phyloP scores from a whole-genome alignment of 495 filamentous ascomycete species.

The Talaromyces adpressus region DNA sequence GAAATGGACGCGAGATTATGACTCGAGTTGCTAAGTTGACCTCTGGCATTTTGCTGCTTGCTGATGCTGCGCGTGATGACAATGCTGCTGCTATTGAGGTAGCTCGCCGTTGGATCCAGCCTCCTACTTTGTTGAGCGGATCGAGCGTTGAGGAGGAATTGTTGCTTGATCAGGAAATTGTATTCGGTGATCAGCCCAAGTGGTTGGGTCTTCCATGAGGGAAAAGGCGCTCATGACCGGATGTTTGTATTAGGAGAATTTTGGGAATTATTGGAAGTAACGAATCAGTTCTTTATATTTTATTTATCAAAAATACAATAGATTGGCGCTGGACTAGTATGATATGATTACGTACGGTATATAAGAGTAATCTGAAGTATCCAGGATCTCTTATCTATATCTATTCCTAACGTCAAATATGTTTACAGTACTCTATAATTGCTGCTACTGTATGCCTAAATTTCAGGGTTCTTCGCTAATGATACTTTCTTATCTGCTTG shows the following conservation, averaged over 20 bases:
- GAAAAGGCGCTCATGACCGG: no score
- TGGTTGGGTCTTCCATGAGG: not conserved
- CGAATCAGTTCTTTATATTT: not conserved
- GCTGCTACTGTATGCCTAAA: not conserved
- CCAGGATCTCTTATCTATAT: not conserved
- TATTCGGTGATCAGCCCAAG: not conserved
- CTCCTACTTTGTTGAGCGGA: not conserved
- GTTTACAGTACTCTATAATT: not conserved
- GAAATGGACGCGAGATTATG: constrained; percentile 9
- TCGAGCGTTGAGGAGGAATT: not conserved
- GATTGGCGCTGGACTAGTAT: not conserved
- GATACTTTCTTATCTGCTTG: not conserved
- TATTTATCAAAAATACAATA: no score
- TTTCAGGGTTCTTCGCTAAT: not conserved
- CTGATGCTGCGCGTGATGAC: constrained; percentile 9
- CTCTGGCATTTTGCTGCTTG: constrained; percentile 8
- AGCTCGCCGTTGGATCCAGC: constrained; percentile 9
- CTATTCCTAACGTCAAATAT: not conserved
- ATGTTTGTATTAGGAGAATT: not conserved
- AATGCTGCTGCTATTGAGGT: constrained; percentile 8
- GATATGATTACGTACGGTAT: not conserved
- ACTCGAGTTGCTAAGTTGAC: constrained; percentile 4
- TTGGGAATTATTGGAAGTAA: not conserved
- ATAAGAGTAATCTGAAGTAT: not conserved
- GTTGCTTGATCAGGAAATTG: not conserved